Percentiles rank a stretch among this genome's conserved stretches.
phyloP scores from a whole-genome alignment of 345 rosid species.

The Luvunga scandens region DNA sequence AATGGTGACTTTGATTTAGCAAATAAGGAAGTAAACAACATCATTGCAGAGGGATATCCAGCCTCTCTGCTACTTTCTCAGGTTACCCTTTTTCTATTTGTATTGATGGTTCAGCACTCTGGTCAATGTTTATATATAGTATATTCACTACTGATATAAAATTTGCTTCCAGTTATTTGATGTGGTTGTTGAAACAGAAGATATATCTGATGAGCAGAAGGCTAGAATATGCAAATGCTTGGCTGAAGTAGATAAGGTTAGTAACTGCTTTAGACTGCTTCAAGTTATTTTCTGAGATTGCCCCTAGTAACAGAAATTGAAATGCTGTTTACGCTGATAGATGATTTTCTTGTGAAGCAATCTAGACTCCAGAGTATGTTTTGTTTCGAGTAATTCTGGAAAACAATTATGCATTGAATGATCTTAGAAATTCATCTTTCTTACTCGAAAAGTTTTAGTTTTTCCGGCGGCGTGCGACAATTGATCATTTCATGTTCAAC shows the following conservation, averaged over 20 bases:
- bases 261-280: background rate
- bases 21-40: constrained; percentile 72
- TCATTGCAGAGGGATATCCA: constrained; percentile 89
- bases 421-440: background rate
- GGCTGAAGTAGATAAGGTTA: constrained; percentile 83
- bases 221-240: constrained; percentile 80
- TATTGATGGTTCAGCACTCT: background rate
- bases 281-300: background rate
- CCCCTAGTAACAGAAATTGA: background rate
- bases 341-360: background rate
- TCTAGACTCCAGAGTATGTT: background rate
- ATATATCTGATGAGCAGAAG: constrained; percentile 81
- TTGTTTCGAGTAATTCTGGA: background rate
- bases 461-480: background rate
- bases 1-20: constrained; percentile 88
- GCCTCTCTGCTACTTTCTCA: constrained; percentile 83
- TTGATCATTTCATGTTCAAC: background rate
- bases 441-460: background rate
- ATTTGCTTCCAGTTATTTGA: constrained; percentile 63
- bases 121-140: background rate
- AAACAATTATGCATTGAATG: background rate
- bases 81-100: constrained; percentile 34
- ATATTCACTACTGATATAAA: constrained; percentile 12
- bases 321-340: background rate
- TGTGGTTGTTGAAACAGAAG: constrained; percentile 59